Percentiles rank a stretch among this genome's conserved stretches.
Evolutionary conservation across 2,329 filamentous ascomycete genomes (phyloP).

Genomic region (Trichoderma gracile): DNA sequence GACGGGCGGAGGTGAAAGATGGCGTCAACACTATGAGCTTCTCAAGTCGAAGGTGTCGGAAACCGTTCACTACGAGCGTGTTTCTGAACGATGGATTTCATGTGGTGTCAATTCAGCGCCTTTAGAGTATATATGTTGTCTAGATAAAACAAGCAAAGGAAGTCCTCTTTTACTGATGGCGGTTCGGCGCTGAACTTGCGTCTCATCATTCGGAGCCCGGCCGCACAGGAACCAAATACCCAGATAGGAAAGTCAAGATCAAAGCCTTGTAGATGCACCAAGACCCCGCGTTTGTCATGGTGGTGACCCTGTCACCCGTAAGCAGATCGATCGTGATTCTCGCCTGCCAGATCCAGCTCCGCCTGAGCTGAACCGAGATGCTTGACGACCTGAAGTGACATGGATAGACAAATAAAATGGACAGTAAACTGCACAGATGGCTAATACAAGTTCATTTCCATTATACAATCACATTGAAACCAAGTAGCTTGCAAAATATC

Average conservation of each 20-base stretch:
- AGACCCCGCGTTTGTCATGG: background rate
- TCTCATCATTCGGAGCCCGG: background rate
- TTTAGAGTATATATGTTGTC: too few species aligned
- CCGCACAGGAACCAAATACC: background rate
- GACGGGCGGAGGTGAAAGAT: background rate
- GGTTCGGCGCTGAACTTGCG: background rate
- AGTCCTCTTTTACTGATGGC: too few species aligned
- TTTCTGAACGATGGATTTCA: constrained; percentile 41
- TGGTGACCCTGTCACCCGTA: background rate
- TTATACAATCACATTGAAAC: too few species aligned
- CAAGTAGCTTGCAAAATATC: background rate
- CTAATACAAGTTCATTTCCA: too few species aligned
- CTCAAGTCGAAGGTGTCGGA: too few species aligned
- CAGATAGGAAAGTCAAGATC: background rate
- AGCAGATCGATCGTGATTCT: background rate
- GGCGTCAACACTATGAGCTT: background rate
- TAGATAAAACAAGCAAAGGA: too few species aligned
- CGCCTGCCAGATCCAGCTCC: too few species aligned
- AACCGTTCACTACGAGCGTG: constrained; percentile 32
- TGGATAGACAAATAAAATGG: too few species aligned
- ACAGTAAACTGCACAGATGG: too few species aligned
- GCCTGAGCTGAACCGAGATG: too few species aligned
- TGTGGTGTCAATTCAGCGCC: too few species aligned
- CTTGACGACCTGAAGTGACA: too few species aligned
- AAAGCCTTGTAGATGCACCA: background rate